Evolutionary conservation across 1,284 basidiomycete species (phyloP), one percentile per base, ranked within the genome.

Genomic region (Ceratobasidium sp.): DNA sequence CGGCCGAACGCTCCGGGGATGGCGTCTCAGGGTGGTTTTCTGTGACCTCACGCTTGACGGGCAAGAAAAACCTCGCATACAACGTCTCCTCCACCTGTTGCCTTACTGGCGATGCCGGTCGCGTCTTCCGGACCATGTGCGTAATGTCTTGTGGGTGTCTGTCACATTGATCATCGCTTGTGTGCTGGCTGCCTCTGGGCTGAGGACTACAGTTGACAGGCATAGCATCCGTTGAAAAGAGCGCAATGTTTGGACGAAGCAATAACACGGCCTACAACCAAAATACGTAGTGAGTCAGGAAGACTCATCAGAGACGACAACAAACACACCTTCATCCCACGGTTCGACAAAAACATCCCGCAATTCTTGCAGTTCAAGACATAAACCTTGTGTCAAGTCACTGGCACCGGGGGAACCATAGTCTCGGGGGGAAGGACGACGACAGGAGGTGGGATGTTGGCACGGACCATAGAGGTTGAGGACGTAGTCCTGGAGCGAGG

Each of bases 171-270:
- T 65, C 61, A 5, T 44, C 13, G 19, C 34, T 43, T 5, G 61
- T 7, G 15, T 69, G 57, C 9, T 76, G 76, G 25, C 57, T 64
- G 13, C 79, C 75, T 76, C 80, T 83, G 68, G 82, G 79, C 1
- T 83, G 81, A 3, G 81, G 71, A 56, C 71, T 92, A 82, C 92
- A 94, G 80, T 94, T 94, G 78, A 89, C 85, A 0, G 94, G 95
- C 54, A 92, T 86, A 17, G 93, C 92, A 82, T 96, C 95, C 66
- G 93, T 94, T 17, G 92, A 94, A 83, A 90, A 96, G 61, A 96
- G 89, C 25, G 93, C 90, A 79, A 96, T 92, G 78, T 92, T 91
- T 2, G 94, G 94, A 79, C 91, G 90, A 77, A 96, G 87, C 40
- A 96, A 87, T 19, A 96, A 87, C 51, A 95, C 93, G 59, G 94